A percentile compares a stretch with the other conserved stretches of the same genome.
Evolutionary conservation across 2,329 filamentous ascomycete species (phyloP).

Genomic region (Dryadomyces sulphureus): DNA sequence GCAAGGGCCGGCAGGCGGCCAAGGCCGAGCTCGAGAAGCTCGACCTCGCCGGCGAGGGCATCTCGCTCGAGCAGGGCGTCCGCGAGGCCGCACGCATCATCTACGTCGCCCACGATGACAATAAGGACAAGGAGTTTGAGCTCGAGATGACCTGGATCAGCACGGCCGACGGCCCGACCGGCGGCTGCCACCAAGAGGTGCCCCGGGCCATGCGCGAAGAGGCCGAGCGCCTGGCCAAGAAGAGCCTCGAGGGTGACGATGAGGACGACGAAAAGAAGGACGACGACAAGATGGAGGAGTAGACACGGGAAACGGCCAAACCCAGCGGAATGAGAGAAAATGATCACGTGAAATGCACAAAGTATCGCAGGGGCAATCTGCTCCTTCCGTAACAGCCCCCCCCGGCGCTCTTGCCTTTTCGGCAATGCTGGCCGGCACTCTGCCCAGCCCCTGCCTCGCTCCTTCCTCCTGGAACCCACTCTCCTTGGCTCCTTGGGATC

Average conservation of each 20-base stretch:
- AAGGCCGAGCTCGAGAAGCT: slow-evolving; percentile 99
- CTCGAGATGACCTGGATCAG: slow-evolving; percentile 99
- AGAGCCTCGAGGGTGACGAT: slow-evolving; percentile 74
- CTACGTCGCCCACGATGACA: slow-evolving; percentile 94
- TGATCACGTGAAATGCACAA: background rate
- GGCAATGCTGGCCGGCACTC: too few species aligned
- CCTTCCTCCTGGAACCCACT: background rate
- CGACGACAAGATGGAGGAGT: slow-evolving; percentile 84
- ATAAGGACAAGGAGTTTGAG: slow-evolving; percentile 99
- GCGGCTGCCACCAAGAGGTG: slow-evolving; percentile 85
- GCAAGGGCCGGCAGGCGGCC: slow-evolving; percentile 90
- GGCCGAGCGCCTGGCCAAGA: slow-evolving; percentile 85
- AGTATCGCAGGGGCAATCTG: too few species aligned
- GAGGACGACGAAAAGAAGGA: slow-evolving; percentile 53
- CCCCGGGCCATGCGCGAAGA: slow-evolving; percentile 82
- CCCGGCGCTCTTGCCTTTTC: too few species aligned
- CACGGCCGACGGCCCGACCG: slow-evolving; percentile 67
- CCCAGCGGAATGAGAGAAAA: too few species aligned
- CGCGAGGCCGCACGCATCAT: slow-evolving; percentile 97
- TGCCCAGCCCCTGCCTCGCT: background rate
- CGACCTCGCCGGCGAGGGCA: slow-evolving; percentile 61
- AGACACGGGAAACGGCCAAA: too few species aligned
- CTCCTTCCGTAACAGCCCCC: too few species aligned
- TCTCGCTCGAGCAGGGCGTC: slow-evolving; percentile 74
- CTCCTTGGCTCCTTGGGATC: background rate